A percentile compares a stretch with the other conserved stretches of the same genome.
These are phyloP conservation scores for Blastomyces gilchristii DNA, from an alignment of 2,329 filamentous ascomycete genomes.

Conservation along the genomic window DNA sequence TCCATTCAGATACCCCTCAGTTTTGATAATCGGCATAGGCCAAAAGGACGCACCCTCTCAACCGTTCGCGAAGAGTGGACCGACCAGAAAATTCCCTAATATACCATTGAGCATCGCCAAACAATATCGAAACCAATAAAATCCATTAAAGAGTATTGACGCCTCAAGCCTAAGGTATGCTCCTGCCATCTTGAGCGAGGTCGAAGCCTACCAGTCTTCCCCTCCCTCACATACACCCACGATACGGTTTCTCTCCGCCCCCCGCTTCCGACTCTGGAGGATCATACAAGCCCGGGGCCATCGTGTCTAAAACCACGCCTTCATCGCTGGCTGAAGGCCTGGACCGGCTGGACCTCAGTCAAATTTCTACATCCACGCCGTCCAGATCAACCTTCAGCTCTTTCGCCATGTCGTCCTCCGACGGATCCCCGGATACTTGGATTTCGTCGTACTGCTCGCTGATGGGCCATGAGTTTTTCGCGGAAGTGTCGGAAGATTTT, in stretches of 20 bases:
- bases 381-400: slow-evolving; percentile 31
- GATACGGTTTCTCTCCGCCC: background rate
- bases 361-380: slow-evolving; percentile 36
- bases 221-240: background rate
- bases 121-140: background rate
- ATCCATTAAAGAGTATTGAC: background rate
- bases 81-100: background rate
- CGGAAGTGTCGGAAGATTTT: slow-evolving; percentile 96
- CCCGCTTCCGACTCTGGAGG: slow-evolving; percentile 6
- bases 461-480: slow-evolving; percentile 96
- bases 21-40: background rate
- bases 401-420: slow-evolving; percentile 37
- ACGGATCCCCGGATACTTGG: slow-evolving; percentile 69
- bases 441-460: slow-evolving; percentile 95
- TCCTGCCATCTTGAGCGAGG: slow-evolving; percentile 1
- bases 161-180: background rate
- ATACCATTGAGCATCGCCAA: background rate
- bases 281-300: slow-evolving; percentile 23
- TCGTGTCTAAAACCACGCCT: slow-evolving; percentile 38
- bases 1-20: background rate
- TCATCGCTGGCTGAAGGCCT: slow-evolving; percentile 40
- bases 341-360: slow-evolving; percentile 38
- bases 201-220: background rate
- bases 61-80: background rate
- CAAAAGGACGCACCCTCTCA: background rate